Evolutionary conservation across 2,329 filamentous ascomycete species (phyloP), one percentile per base, ranked within the genome.

Genomic region (Alternaria rosae): DNA sequence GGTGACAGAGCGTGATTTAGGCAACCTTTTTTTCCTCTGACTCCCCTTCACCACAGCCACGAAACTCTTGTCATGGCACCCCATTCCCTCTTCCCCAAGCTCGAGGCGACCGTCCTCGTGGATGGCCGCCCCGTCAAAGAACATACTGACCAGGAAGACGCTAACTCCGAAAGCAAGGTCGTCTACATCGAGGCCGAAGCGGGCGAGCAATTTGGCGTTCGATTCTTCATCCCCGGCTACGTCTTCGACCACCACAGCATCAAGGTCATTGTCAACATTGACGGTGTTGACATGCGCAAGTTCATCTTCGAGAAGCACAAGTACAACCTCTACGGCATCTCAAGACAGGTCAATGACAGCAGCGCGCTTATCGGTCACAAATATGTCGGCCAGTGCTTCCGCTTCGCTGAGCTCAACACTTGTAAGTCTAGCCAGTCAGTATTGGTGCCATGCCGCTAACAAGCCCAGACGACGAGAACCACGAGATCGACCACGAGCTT

Each of bases 101-200:
- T 69, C 17, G 10, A 57, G 20, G 65, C 63, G 20, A 48, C 67
- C 23, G 47, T 70, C 15, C 38, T 60, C 15, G 54, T 69, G 41
- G 54, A 66, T 30, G 44, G 51, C 3, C 11, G 57, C 32, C 17
- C 56, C 1, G 57, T 67, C 9, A 35, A 23, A 17, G 65, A 65
- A 30, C 58, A 65, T n/a, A 21, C 61, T 23, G 52, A 63, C n/a
- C 26, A 41, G 8, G 59, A 54, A n/a, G 48, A 62, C 5, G 10
- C 38, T 28, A 38, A 52, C 2, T 12, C 53, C 4, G 45, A 65
- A 0, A 53, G 30, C 2, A 54, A 59, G 7, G 51, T 45, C 8
- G 64, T 61, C 17, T 63, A 67, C 21, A 51, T 65, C 13, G 32
- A 61, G 42, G 57, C 55, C 1, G 47, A 52, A 23, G 51, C 47